phyloP scores from a whole-genome alignment of 495 filamentous ascomycete genomes.

The Aspergillus panamensis region DNA sequence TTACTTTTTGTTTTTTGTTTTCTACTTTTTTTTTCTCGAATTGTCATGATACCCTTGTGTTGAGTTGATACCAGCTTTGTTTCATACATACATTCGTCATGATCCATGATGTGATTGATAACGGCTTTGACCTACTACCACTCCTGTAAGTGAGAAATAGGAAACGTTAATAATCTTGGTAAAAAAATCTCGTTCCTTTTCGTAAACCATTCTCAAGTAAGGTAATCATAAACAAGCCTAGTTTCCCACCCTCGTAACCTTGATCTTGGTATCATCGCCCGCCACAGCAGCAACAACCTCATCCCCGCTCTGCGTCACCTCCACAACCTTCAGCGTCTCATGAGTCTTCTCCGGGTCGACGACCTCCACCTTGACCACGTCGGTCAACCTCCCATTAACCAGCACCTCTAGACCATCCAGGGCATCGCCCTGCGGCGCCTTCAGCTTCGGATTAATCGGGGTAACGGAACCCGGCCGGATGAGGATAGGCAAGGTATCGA shows the following conservation, averaged over 20 bases:
- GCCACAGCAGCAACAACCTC: slow-evolving; percentile 12
- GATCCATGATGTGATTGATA: slow-evolving; percentile 9
- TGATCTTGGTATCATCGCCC: slow-evolving; percentile 14
- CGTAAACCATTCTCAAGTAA: background rate
- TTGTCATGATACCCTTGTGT: slow-evolving; percentile 28
- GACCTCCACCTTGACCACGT: slow-evolving; percentile 30
- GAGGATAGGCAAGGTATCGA: slow-evolving; percentile 40
- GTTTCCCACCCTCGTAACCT: slow-evolving; percentile 17
- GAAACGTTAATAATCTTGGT: background rate
- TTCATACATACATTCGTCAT: slow-evolving; percentile 12
- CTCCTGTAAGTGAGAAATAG: slow-evolving; percentile 5
- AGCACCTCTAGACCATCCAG: slow-evolving; percentile 38
- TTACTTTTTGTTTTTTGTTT: slow-evolving; percentile 5
- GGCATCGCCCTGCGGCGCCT: slow-evolving; percentile 35
- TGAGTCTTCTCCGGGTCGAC: slow-evolving; percentile 35
- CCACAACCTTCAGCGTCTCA: slow-evolving; percentile 28
- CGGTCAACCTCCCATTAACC: slow-evolving; percentile 33
- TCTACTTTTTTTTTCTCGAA: slow-evolving; percentile 4
- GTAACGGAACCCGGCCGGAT: slow-evolving; percentile 40
- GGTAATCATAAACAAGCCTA: background rate
- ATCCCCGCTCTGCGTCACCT: slow-evolving; percentile 9
- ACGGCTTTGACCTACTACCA: slow-evolving; percentile 6
- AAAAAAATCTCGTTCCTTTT: background rate
- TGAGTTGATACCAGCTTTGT: slow-evolving; percentile 16
- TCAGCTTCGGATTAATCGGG: slow-evolving; percentile 31